Evolutionary conservation across 31 red algal genomes (phyloP).

Genomic region (Porphyra umbilicalis): DNA sequence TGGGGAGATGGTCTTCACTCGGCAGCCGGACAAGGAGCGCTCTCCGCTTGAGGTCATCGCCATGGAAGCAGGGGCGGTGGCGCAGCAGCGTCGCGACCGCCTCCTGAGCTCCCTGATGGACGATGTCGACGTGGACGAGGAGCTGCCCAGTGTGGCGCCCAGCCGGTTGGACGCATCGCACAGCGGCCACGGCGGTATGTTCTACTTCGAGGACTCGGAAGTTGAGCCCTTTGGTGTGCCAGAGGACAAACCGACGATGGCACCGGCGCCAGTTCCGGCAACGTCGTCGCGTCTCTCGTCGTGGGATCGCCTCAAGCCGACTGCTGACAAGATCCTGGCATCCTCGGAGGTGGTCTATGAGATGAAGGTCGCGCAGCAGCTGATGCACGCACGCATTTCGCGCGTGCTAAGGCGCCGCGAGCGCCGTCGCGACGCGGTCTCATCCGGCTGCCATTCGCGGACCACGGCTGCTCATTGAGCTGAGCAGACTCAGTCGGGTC

Average conservation of each 20-base stretch:
- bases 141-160: neutral
- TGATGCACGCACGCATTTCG: neutral
- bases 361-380: neutral
- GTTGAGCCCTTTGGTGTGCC: neutral
- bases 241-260: too few species aligned
- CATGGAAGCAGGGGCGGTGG: neutral
- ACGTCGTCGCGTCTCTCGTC: neutral
- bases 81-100: neutral
- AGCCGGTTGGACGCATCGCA: neutral
- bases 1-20: constrained; percentile 70
- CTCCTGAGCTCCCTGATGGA: neutral
- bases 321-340: neutral
- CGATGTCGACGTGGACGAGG: neutral
- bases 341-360: neutral
- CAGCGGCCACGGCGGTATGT: neutral
- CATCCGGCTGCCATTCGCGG: neutral
- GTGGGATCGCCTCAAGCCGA: neutral
- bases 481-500: too few species aligned
- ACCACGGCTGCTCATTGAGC: neutral
- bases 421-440: neutral
- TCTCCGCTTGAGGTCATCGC: constrained; percentile 1
- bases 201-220: neutral
- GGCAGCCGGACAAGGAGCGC: constrained; percentile 11
- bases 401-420: neutral
- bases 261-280: neutral